phyloP scores from a whole-genome alignment of 352 stramenopile species.

The Phytopythium boreale region DNA sequence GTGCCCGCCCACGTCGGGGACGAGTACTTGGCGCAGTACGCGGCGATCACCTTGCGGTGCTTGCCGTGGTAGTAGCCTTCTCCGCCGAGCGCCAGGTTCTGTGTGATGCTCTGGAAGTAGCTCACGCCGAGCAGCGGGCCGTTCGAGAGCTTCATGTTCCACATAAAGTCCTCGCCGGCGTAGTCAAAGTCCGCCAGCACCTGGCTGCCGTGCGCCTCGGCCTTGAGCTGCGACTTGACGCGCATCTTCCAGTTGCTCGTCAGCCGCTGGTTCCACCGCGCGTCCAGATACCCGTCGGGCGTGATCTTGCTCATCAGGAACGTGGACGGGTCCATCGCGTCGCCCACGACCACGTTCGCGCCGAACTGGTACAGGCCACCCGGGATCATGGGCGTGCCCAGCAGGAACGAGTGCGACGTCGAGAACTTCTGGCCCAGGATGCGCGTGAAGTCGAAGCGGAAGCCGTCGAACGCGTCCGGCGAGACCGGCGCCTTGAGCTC shows the following conservation, averaged over 20 bases:
- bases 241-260: conserved; percentile 78
- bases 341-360: conserved; percentile 74
- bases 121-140: conserved; percentile 79
- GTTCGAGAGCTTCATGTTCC: conserved; percentile 90
- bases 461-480: conserved; percentile 81
- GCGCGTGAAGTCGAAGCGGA: conserved; percentile 86
- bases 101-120: conserved; percentile 87
- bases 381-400: conserved; percentile 81
- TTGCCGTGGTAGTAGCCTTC: conserved; percentile 90
- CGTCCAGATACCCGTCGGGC: conserved; percentile 79
- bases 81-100: conserved; percentile 69
- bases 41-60: conserved; percentile 81
- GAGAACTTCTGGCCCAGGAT: conserved; percentile 79
- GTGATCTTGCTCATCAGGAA: conserved; percentile 88
- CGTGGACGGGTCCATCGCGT: conserved; percentile 75
- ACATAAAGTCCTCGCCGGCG: conserved; percentile 78
- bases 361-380: conserved; percentile 85
- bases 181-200: conserved; percentile 85
- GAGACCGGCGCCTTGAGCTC: conserved; percentile 81
- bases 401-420: conserved; percentile 80
- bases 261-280: conserved; percentile 83
- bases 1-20: conserved; percentile 64
- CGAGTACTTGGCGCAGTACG: conserved; percentile 85
- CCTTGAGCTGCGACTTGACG: conserved; percentile 82
- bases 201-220: conserved; percentile 75